Conservation (phyloP, 2,329 filamentous ascomycete species). For the Aspergillus flavus region DNA sequence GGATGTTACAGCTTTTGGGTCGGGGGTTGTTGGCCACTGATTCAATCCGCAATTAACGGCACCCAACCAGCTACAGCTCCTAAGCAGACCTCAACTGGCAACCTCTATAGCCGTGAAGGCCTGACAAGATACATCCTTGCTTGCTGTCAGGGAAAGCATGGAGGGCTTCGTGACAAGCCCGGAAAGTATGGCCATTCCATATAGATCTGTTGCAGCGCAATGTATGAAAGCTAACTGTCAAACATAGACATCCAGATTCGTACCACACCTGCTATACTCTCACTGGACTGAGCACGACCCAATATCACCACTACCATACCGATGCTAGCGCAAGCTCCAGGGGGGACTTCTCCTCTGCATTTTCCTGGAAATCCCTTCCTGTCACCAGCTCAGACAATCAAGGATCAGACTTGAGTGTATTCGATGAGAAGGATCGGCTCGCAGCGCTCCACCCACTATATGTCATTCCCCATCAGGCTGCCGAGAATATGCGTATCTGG, state of each 20-base stretch:
- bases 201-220: not conserved
- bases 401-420: slow-evolving; percentile 58
- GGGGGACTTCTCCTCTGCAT: slow-evolving; percentile 37
- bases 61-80: slow-evolving; percentile 37
- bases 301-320: slow-evolving; percentile 63
- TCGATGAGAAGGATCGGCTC: slow-evolving; percentile 71
- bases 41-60: slow-evolving; percentile 75
- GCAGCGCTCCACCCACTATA: slow-evolving; percentile 79
- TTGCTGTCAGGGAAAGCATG: slow-evolving; percentile 78
- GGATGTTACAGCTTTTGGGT: slow-evolving; percentile 99
- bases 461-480: slow-evolving; percentile 73
- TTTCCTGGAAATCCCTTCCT: slow-evolving; percentile 44
- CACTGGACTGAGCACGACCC: slow-evolving; percentile 78
- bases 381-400: slow-evolving; percentile 48
- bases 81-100: slow-evolving; percentile 29
- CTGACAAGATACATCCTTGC: slow-evolving; percentile 85
- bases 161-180: slow-evolving; percentile 91
- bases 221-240: slow-evolving; percentile 20
- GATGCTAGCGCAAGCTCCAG: slow-evolving; percentile 34
- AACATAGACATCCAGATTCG: slow-evolving; percentile 70
- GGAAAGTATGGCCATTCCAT: slow-evolving; percentile 66
- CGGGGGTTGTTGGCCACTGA: slow-evolving; percentile 87
- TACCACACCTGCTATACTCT: slow-evolving; percentile 95
- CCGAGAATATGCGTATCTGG: slow-evolving; percentile 66
- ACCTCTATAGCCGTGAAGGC: slow-evolving; percentile 77